phyloP scores from a whole-genome alignment of 1,284 basidiomycete species.

The Bondarzewia mesenterica region DNA sequence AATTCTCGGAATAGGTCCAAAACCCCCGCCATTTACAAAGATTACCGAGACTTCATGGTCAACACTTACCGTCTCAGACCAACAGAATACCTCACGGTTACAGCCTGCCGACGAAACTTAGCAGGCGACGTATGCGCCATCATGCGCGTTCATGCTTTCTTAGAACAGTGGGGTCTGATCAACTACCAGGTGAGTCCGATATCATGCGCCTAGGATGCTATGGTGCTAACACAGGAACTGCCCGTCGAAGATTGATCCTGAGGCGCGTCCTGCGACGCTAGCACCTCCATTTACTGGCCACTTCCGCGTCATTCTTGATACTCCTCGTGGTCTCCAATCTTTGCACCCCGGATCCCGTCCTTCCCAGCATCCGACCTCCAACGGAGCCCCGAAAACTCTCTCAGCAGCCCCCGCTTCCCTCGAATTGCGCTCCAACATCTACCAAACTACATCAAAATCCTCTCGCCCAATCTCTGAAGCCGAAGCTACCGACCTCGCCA shows the following conservation, averaged over 20 bases:
- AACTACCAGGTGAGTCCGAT: slow-evolving; percentile 83
- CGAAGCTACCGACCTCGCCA: slow-evolving; percentile 59
- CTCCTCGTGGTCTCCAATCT: slow-evolving; percentile 91
- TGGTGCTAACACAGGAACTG: too few species aligned
- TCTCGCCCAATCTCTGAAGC: slow-evolving; percentile 56
- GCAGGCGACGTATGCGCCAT: slow-evolving; percentile 98
- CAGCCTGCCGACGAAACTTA: slow-evolving; percentile 91
- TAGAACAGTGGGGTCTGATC: slow-evolving; percentile 98
- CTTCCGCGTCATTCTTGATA: slow-evolving; percentile 96
- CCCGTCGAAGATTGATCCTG: slow-evolving; percentile 91
- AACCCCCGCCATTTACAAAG: slow-evolving; percentile 96
- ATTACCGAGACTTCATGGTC: slow-evolving; percentile 99
- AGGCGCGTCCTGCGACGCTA: slow-evolving; percentile 88
- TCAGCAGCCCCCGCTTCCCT: slow-evolving; percentile 62
- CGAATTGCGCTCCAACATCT: slow-evolving; percentile 80
- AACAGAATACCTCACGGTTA: slow-evolving; percentile 95
- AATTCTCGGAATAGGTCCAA: slow-evolving; percentile 92
- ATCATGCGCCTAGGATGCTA: background rate
- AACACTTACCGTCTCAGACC: slow-evolving; percentile 96
- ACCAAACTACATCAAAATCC: slow-evolving; percentile 81
- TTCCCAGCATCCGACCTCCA: slow-evolving; percentile 32
- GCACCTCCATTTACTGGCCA: slow-evolving; percentile 98
- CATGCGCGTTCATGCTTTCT: slow-evolving; percentile 97
- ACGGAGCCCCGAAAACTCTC: slow-evolving; percentile 42
- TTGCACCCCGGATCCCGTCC: slow-evolving; percentile 85